Evolutionary conservation across 305 asterid species (phyloP).

Genomic region (Ilex paraguariensis): DNA sequence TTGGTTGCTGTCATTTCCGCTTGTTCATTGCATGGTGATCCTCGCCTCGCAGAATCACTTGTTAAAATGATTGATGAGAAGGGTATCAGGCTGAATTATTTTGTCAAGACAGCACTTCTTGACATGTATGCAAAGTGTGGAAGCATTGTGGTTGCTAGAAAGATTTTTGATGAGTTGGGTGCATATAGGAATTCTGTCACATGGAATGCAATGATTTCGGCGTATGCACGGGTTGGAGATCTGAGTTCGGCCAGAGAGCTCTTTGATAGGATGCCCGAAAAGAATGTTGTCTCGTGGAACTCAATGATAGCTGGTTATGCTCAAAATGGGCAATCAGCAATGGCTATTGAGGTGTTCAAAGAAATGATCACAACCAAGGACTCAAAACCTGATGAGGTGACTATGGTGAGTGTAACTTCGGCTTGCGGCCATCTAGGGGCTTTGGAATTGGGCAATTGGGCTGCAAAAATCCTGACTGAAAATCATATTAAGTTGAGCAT

Average conservation of each 20-base stretch:
- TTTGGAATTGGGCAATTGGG: conserved; percentile 51
- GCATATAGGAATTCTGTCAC: conserved; percentile 38
- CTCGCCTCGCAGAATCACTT: conserved; percentile 35
- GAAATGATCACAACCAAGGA: conserved; percentile 34
- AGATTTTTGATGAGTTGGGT: conserved; percentile 54
- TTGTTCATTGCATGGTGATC: conserved; percentile 50
- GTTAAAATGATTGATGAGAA: conserved; percentile 35
- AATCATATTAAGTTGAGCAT: conserved; percentile 33
- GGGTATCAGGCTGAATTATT: conserved; percentile 26
- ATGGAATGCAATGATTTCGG: conserved; percentile 77
- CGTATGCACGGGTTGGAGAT: conserved; percentile 51
- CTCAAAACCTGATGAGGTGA: conserved; percentile 54
- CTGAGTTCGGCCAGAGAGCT: conserved; percentile 47
- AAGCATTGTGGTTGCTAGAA: conserved; percentile 42
- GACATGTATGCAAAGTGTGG: conserved; percentile 77
- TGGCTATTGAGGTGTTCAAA: conserved; percentile 54
- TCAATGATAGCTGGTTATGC: conserved; percentile 71
- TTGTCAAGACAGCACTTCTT: conserved; percentile 60
- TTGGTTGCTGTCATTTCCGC: conserved; percentile 61
- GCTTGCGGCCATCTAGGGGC: conserved; percentile 91
- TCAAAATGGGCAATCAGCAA: conserved; percentile 60
- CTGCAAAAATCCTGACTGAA: conserved; percentile 29
- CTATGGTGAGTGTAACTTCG: conserved; percentile 52
- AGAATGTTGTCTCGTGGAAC: conserved; percentile 66
- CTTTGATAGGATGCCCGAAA: conserved; percentile 54